phyloP scores from a whole-genome alignment of 2,329 filamentous ascomycete species.

The Orbilia oligospora region DNA sequence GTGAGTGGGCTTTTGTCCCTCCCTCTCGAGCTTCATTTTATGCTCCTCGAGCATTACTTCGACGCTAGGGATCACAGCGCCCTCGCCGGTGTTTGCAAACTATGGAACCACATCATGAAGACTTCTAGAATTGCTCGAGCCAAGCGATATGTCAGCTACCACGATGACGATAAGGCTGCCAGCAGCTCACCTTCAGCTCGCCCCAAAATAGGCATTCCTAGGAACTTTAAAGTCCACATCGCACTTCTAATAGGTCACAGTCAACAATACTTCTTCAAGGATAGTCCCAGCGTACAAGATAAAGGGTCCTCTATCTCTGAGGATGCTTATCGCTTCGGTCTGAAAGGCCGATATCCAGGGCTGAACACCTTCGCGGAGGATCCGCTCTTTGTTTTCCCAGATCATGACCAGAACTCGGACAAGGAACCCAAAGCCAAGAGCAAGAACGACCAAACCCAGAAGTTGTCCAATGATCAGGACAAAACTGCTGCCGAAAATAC shows the following conservation, averaged over 20 bases:
- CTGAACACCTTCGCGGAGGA: neutral
- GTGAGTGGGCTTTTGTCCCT: neutral
- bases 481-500: neutral
- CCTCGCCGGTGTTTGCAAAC: slow-evolving; percentile 19
- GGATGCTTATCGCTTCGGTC: neutral
- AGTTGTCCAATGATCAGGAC: neutral
- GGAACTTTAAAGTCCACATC: neutral
- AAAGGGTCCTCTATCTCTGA: neutral
- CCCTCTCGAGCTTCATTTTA: slow-evolving; percentile 37
- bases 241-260: neutral
- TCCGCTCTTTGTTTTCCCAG: slow-evolving; percentile 5
- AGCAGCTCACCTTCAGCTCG: too few species aligned
- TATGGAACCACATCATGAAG: slow-evolving; percentile 23
- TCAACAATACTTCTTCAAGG: slow-evolving; percentile 8
- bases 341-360: neutral
- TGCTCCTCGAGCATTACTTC: slow-evolving; percentile 35
- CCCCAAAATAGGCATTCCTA: neutral
- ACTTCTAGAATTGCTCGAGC: slow-evolving; percentile 10
- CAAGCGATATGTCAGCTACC: slow-evolving; percentile 27
- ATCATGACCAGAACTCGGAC: neutral
- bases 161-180: neutral
- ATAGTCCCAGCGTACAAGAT: neutral
- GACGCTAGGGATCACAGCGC: slow-evolving; percentile 20
- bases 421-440: neutral
- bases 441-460: neutral